Conservation (phyloP, 352 stramenopile species). For the Pythium guiyangense region DNA sequence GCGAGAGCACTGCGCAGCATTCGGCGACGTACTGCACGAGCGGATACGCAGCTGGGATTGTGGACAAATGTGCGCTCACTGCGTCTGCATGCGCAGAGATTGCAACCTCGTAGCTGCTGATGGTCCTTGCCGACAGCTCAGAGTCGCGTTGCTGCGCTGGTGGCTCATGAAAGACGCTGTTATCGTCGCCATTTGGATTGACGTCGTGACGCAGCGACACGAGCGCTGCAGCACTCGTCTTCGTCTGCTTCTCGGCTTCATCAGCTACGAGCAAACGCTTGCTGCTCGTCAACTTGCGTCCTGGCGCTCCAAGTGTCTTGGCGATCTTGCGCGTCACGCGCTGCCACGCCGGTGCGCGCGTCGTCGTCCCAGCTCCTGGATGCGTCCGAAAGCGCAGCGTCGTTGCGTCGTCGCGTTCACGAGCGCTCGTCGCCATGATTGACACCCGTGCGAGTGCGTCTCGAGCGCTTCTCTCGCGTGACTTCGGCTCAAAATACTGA, state of each 20-base stretch:
- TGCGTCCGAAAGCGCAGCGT: not conserved
- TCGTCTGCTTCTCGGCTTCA: not conserved
- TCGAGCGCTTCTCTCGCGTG: too few species aligned
- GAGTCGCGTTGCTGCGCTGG: not conserved
- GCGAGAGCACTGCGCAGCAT: constrained; percentile 1
- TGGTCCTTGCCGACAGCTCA: not conserved
- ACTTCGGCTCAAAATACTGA: too few species aligned
- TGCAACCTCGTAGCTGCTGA: not conserved
- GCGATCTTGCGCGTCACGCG: constrained; percentile 10
- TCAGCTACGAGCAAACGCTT: too few species aligned
- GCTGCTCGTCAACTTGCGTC: not conserved
- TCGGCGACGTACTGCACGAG: constrained; percentile 18
- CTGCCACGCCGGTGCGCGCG: constrained; percentile 9
- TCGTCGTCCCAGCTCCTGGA: too few species aligned
- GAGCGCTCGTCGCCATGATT: too few species aligned
- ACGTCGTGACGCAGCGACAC: not conserved
- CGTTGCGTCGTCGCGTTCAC: too few species aligned
- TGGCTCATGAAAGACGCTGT: not conserved
- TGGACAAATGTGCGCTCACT: not conserved
- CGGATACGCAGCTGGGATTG: constrained; percentile 11
- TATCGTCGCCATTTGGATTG: not conserved
- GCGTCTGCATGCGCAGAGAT: not conserved
- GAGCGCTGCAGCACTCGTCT: not conserved
- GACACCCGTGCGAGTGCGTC: too few species aligned
- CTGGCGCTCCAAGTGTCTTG: not conserved